Evolutionary conservation across 192 early-diverging fungal species (phyloP).

Genomic region (Backusella tuberculispora): DNA sequence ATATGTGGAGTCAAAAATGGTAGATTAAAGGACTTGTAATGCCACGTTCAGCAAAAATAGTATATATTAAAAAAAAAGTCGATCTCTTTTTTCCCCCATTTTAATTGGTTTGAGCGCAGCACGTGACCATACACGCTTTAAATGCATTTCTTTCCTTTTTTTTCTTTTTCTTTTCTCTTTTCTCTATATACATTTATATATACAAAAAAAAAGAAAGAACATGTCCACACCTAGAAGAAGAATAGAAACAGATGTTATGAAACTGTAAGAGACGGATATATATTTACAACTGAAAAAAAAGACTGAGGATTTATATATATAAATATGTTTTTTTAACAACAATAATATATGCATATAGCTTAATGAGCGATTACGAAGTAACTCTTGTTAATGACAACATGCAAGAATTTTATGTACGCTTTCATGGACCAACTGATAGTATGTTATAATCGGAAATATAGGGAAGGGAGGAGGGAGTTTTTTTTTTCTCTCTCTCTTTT

Average conservation of each 20-base stretch:
- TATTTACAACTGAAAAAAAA: not conserved
- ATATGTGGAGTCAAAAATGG: too few relatives aligned
- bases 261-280: slow-evolving; percentile 69
- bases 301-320: not conserved
- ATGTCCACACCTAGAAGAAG: slow-evolving; percentile 92
- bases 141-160: too few relatives aligned
- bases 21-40: too few relatives aligned
- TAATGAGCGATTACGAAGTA: slow-evolving; percentile 99
- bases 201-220: not conserved
- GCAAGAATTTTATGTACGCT: slow-evolving; percentile 97
- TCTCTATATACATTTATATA: too few relatives aligned
- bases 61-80: too few relatives aligned
- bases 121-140: too few relatives aligned
- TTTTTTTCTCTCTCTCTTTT: too few relatives aligned
- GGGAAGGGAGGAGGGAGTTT: not conserved
- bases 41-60: too few relatives aligned
- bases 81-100: too few relatives aligned
- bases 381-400: slow-evolving; percentile 98
- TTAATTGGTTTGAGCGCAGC: too few relatives aligned
- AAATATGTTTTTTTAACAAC: slow-evolving; percentile 10
- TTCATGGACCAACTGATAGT: slow-evolving; percentile 95
- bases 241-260: slow-evolving; percentile 99
- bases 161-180: too few relatives aligned
- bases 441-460: slow-evolving; percentile 42
- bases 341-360: slow-evolving; percentile 49